A percentile compares a stretch with the other conserved stretches of the same genome.
phyloP scores from a whole-genome alignment of 2,329 filamentous ascomycete genomes.

The Fusarium floridanum region DNA sequence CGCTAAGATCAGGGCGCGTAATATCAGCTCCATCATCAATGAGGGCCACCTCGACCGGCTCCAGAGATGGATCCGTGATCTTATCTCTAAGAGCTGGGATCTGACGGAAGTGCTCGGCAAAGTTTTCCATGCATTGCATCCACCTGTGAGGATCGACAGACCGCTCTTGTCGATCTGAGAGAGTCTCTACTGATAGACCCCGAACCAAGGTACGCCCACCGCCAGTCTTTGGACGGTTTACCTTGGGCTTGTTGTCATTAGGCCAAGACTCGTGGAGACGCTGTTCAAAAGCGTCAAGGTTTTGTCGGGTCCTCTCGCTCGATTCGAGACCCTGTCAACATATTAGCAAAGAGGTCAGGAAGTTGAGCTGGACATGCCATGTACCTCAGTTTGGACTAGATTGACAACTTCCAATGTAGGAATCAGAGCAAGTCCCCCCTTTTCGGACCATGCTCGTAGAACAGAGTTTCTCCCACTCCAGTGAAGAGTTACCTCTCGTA shows the following conservation, averaged over 20 bases:
- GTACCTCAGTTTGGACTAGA: conserved; percentile 10
- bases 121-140: conserved; percentile 19
- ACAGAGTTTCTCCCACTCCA: conserved; percentile 26
- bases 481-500: conserved; percentile 18
- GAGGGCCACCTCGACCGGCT: conserved; percentile 8
- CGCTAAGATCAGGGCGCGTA: conserved; percentile 5
- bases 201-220: not conserved
- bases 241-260: not conserved
- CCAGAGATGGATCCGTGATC: not conserved
- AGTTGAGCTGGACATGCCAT: not conserved
- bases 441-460: conserved; percentile 19
- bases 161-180: not conserved
- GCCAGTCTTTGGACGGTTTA: not conserved
- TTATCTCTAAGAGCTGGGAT: conserved; percentile 9
- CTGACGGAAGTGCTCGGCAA: conserved; percentile 4
- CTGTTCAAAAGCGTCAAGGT: conserved; percentile 2
- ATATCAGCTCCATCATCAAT: conserved; percentile 17
- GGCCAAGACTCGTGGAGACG: conserved; percentile 15
- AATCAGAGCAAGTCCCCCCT: conserved; percentile 7
- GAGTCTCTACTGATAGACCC: not conserved
- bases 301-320: not conserved
- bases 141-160: conserved; percentile 15
- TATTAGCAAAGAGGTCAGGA: not conserved
- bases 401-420: conserved; percentile 9
- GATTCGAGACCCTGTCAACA: conserved; percentile 5